Evolutionary conservation across 495 filamentous ascomycete species (phyloP).

Genomic region (Trichodelitschia bisporula): DNA sequence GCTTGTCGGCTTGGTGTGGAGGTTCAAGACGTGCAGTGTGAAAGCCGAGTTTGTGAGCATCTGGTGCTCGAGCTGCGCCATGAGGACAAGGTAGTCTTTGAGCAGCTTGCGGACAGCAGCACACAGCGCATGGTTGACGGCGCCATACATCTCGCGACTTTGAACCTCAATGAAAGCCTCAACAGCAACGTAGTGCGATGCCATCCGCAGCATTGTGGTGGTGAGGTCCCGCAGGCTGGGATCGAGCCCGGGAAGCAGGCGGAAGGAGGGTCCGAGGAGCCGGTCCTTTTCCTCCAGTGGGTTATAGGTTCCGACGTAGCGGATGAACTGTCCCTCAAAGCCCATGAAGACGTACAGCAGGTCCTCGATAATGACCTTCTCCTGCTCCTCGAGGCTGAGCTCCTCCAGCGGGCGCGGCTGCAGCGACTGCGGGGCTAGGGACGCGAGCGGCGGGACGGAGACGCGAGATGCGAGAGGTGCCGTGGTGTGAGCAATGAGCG

Average conservation of each 20-base stretch:
- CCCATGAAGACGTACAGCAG: conserved; percentile 92
- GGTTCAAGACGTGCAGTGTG: conserved; percentile 74
- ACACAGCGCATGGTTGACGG: conserved; percentile 90
- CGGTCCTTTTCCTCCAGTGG: conserved; percentile 66
- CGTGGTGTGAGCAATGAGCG: conserved; percentile 57
- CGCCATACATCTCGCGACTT: conserved; percentile 75
- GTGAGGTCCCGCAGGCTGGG: conserved; percentile 77
- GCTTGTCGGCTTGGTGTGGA: conserved; percentile 69
- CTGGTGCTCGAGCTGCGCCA: conserved; percentile 82
- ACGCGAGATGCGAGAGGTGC: conserved; percentile 73
- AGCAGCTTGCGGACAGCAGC: conserved; percentile 75
- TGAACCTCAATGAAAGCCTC: conserved; percentile 87
- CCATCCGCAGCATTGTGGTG: conserved; percentile 78
- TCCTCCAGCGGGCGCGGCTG: conserved; percentile 47
- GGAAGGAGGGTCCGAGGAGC: conserved; percentile 54
- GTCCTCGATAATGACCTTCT: conserved; percentile 70
- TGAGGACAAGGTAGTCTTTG: conserved; percentile 77
- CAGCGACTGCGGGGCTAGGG: conserved; percentile 40
- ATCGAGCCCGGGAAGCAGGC: conserved; percentile 61
- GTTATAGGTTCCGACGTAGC: conserved; percentile 59
- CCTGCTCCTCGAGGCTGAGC: conserved; percentile 55
- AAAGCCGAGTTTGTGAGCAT: conserved; percentile 68
- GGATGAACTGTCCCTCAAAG: conserved; percentile 92
- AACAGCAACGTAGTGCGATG: conserved; percentile 72
- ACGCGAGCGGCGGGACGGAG: conserved; percentile 59